Percentiles rank a stretch among this genome's conserved stretches.
These are phyloP conservation scores for Eucalyptus erythrocorys DNA, from an alignment of 345 rosid species.

Conservation along the genomic window DNA sequence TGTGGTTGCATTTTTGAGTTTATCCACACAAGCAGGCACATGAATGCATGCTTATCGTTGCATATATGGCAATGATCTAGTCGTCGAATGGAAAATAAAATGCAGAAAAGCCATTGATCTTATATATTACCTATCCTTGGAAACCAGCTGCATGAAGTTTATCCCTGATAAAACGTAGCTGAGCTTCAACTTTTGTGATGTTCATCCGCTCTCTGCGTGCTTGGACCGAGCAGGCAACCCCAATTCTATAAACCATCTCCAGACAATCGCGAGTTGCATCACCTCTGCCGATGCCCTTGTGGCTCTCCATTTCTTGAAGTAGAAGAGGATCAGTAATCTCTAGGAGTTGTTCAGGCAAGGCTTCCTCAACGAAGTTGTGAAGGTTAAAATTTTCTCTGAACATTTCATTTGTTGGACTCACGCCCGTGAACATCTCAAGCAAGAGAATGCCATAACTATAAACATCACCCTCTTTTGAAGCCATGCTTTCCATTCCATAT, in stretches of 20 bases:
- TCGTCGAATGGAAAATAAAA: not conserved
- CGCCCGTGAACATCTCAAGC: conserved; percentile 9
- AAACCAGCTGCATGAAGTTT: not conserved
- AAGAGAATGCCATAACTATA: conserved; percentile 16
- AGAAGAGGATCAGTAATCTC: conserved; percentile 3
- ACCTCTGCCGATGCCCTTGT: not conserved
- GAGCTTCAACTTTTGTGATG: not conserved
- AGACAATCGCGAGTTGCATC: not conserved
- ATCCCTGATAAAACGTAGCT: not conserved
- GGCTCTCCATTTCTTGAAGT: not conserved
- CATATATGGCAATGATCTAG: not conserved
- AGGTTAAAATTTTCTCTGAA: conserved; percentile 8
- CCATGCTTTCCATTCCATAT: conserved; percentile 10
- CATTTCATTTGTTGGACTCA: conserved; percentile 5
- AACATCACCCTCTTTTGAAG: conserved; percentile 5
- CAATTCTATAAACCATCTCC: not conserved
- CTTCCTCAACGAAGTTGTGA: not conserved
- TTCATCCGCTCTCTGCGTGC: not conserved
- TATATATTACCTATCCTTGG: not conserved
- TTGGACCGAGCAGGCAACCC: not conserved
- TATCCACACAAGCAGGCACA: not conserved
- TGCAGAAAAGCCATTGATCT: not conserved
- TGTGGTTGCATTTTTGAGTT: not conserved
- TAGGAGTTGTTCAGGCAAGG: not conserved
- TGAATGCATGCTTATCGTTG: not conserved